A percentile compares a stretch with the other conserved stretches of the same genome.
These are phyloP conservation scores for Arachis monticola DNA, from an alignment of 331 rosid species.

Conservation along the genomic window DNA sequence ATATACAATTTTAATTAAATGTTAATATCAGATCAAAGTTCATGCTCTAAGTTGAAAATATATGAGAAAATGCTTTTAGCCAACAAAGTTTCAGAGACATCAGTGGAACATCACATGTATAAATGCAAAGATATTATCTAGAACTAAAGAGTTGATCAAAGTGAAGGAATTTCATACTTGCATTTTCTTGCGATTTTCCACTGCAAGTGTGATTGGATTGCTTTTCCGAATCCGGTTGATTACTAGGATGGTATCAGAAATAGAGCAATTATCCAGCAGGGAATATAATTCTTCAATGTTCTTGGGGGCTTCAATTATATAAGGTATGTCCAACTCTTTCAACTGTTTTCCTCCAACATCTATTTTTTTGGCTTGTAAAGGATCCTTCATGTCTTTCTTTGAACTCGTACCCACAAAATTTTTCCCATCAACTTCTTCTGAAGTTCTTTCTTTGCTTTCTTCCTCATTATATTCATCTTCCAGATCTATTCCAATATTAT, in stretches of 20 bases:
- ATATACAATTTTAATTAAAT: neutral
- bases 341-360: conserved; percentile 48
- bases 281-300: conserved; percentile 69
- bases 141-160: conserved; percentile 22
- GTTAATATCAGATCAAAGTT: neutral
- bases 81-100: conserved; percentile 5
- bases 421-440: conserved; percentile 45
- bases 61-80: neutral
- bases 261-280: conserved; percentile 60
- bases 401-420: conserved; percentile 35
- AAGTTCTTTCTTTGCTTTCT: conserved; percentile 23
- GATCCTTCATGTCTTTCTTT: conserved; percentile 46
- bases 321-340: conserved; percentile 67
- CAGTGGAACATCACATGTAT: conserved; percentile 5
- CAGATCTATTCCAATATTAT: conserved; percentile 50
- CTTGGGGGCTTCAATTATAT: conserved; percentile 87
- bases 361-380: conserved; percentile 50
- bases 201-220: conserved; percentile 82
- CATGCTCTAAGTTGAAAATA: neutral
- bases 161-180: conserved; percentile 60
- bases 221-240: conserved; percentile 82
- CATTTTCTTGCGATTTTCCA: conserved; percentile 88
- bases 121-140: conserved; percentile 27
- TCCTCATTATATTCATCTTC: conserved; percentile 53
- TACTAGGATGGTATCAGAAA: conserved; percentile 61